These are phyloP conservation scores for Cystobasidium pallidum DNA, from an alignment of 1,284 basidiomycete genomes.

Conservation along the genomic window DNA sequence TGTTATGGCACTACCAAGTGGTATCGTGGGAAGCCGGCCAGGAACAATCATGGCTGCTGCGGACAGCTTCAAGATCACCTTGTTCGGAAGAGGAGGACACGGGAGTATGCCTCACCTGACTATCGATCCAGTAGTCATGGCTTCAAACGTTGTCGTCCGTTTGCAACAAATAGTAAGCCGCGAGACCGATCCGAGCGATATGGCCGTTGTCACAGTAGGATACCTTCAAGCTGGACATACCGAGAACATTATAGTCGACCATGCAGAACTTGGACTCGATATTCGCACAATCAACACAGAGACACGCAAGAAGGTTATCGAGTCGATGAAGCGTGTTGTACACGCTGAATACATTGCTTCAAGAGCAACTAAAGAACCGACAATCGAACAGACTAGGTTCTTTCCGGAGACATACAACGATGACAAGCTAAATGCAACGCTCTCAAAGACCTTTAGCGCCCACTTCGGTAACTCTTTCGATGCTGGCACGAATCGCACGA, in stretches of 20 bases:
- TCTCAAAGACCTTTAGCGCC: background rate
- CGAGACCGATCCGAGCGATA: conserved; percentile 12
- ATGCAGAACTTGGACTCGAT: conserved; percentile 28
- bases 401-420: conserved; percentile 27
- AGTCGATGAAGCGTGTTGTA: conserved; percentile 3
- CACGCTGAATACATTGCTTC: conserved; percentile 12
- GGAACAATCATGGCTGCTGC: conserved; percentile 26
- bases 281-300: conserved; percentile 16
- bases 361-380: conserved; percentile 27
- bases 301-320: conserved; percentile 11
- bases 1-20: conserved; percentile 13
- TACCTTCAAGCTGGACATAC: conserved; percentile 15
- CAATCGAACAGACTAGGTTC: conserved; percentile 20
- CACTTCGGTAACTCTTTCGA: conserved; percentile 8
- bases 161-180: conserved; percentile 25
- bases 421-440: background rate
- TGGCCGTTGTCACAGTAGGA: conserved; percentile 24
- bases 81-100: conserved; percentile 22
- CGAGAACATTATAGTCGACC: conserved; percentile 24
- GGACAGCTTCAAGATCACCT: conserved; percentile 23
- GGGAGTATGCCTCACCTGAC: conserved; percentile 22
- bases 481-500: background rate
- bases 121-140: conserved; percentile 28
- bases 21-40: conserved; percentile 3
- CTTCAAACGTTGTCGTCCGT: conserved; percentile 8